Evolutionary conservation across 768 basidiomycete genomes (phyloP).

Genomic region (Sarcodon sp.): DNA sequence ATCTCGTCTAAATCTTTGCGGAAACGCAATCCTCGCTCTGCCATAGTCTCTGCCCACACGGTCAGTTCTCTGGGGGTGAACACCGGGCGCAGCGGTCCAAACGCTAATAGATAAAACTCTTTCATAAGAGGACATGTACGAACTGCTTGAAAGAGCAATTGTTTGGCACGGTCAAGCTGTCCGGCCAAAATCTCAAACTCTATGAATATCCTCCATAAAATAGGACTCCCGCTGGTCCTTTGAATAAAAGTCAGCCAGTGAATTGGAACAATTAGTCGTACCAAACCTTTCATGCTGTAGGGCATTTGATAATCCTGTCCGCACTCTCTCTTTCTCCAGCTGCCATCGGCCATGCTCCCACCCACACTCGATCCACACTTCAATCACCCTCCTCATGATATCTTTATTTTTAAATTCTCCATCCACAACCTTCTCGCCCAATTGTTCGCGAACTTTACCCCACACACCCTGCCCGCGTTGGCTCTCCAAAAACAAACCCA

Average conservation of each 20-base stretch:
- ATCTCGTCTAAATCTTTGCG: slow-evolving; percentile 48
- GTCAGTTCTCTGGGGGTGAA: slow-evolving; percentile 51
- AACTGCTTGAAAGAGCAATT: slow-evolving; percentile 59
- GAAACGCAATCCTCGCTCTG: slow-evolving; percentile 57
- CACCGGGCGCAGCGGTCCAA: slow-evolving; percentile 51
- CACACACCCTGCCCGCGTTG: slow-evolving; percentile 71
- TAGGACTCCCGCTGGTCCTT: slow-evolving; percentile 54
- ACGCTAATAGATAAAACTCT: slow-evolving; percentile 71
- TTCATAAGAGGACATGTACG: slow-evolving; percentile 66
- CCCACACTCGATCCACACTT: slow-evolving; percentile 62
- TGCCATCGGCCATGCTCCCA: slow-evolving; percentile 70
- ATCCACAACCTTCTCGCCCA: slow-evolving; percentile 29
- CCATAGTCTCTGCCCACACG: slow-evolving; percentile 60
- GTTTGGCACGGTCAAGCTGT: slow-evolving; percentile 51
- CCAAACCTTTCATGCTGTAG: slow-evolving; percentile 56
- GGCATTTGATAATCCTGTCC: slow-evolving; percentile 48
- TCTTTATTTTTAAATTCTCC: slow-evolving; percentile 34
- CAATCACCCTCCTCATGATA: slow-evolving; percentile 43
- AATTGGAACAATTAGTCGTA: slow-evolving; percentile 1
- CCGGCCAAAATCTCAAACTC: slow-evolving; percentile 65
- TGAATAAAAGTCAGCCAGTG: background rate
- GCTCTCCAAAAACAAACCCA: slow-evolving; percentile 65
- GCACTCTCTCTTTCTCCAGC: slow-evolving; percentile 55
- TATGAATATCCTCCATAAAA: slow-evolving; percentile 63
- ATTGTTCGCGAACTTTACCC: slow-evolving; percentile 50